Percentiles rank a stretch among this genome's conserved stretches.
Conservation (phyloP, 345 rosid genomes). For the Eucalyptus marginata region DNA sequence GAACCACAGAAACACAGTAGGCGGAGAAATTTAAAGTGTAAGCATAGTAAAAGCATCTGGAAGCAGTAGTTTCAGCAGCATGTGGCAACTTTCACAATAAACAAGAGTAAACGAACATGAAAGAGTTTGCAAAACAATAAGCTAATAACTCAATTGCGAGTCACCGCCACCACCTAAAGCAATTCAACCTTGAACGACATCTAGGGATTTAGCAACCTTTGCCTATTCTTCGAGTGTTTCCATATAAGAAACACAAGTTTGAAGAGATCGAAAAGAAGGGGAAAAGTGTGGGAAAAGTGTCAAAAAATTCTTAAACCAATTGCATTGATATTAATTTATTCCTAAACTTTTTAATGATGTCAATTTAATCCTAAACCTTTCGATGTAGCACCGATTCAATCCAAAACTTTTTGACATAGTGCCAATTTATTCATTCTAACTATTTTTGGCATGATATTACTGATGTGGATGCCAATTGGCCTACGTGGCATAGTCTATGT, state of each 20-base stretch:
- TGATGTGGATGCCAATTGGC: too few relatives aligned
- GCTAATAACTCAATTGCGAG: background rate
- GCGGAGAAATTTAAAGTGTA: background rate
- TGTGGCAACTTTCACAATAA: background rate
- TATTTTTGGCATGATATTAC: too few relatives aligned
- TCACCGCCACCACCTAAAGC: background rate
- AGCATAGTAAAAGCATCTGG: background rate
- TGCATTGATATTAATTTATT: too few relatives aligned
- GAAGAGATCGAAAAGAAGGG: background rate
- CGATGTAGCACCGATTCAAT: accelerated
- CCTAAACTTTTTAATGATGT: too few relatives aligned
- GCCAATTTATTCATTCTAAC: too few relatives aligned
- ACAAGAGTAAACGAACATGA: background rate
- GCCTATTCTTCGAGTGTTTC: background rate
- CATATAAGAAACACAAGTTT: background rate
- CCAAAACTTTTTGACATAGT: accelerated
- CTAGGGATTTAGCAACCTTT: background rate
- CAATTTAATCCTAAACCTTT: too few relatives aligned
- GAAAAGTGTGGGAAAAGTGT: too few relatives aligned
- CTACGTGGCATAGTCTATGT: too few relatives aligned
- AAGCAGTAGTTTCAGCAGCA: background rate
- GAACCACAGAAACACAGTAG: background rate
- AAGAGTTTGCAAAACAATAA: background rate
- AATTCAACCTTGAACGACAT: background rate
- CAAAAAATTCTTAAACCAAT: accelerated